These are phyloP conservation scores for Talaromyces sp. DNA, from an alignment of 2,329 filamentous ascomycete genomes.

Conservation along the genomic window DNA sequence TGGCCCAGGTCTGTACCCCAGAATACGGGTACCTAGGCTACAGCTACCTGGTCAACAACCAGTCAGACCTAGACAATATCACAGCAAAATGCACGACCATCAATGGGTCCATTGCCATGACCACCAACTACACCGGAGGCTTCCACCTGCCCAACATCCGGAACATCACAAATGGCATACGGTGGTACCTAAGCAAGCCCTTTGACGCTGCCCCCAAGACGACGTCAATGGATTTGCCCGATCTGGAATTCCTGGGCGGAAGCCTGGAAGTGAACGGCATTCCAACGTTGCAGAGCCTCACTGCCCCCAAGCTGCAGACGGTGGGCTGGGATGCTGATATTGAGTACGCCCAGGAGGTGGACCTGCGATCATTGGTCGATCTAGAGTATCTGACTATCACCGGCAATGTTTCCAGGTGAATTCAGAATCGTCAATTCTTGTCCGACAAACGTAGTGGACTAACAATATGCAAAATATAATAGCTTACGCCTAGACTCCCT, in stretches of 20 bases:
- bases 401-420: not conserved
- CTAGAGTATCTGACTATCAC: not conserved
- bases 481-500: not conserved
- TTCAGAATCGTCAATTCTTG: not conserved
- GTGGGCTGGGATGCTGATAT: not conserved
- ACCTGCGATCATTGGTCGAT: not conserved
- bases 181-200: not conserved
- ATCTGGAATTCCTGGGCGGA: not conserved
- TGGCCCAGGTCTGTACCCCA: not conserved
- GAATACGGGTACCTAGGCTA: not conserved
- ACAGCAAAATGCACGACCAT: not conserved
- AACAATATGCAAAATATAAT: not conserved
- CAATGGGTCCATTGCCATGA: not conserved
- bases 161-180: not conserved
- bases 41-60: not conserved
- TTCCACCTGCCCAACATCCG: not conserved
- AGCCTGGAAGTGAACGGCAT: not conserved
- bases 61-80: not conserved
- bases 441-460: not conserved
- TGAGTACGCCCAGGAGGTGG: not conserved
- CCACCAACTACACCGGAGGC: not conserved
- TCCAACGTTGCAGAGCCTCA: not conserved
- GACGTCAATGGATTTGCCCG: not conserved
- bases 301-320: not conserved
- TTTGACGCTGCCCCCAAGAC: not conserved